Evolutionary conservation across 305 asterid genomes (phyloP).

Genomic region (Vinca major): DNA sequence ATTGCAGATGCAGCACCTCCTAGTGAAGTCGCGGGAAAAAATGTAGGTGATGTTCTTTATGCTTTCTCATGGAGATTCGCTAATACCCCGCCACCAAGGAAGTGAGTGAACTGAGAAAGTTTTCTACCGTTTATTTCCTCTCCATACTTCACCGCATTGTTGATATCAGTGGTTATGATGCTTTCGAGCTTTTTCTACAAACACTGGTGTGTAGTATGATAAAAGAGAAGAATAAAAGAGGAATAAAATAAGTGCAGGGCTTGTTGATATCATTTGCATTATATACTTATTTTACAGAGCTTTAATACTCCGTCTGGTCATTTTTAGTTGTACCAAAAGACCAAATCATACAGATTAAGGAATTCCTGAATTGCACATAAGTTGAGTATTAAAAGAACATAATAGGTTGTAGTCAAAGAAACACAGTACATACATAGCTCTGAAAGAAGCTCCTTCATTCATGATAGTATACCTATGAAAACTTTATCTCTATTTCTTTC

Average conservation of each 20-base stretch:
- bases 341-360: too few relatives aligned
- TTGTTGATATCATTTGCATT: not conserved
- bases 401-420: too few relatives aligned
- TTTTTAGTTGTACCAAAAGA: too few relatives aligned
- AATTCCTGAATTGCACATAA: too few relatives aligned
- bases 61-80: conserved; percentile 27
- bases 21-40: conserved; percentile 35
- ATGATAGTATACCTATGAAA: not conserved
- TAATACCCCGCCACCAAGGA: conserved; percentile 32
- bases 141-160: not conserved
- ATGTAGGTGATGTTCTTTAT: conserved; percentile 16
- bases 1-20: conserved; percentile 26
- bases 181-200: not conserved
- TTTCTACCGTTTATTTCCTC: not conserved
- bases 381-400: too few relatives aligned
- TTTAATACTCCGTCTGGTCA: too few relatives aligned
- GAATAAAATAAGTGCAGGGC: not conserved
- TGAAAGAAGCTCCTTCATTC: not conserved
- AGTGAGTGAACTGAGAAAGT: not conserved
- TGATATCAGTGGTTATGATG: not conserved
- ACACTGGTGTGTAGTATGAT: not conserved
- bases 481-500: conserved; percentile 16
- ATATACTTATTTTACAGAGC: not conserved
- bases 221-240: not conserved
- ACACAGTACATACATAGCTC: too few relatives aligned